Conservation (phyloP, 306 rosid species). For the Echinosophora koreensis region DNA sequence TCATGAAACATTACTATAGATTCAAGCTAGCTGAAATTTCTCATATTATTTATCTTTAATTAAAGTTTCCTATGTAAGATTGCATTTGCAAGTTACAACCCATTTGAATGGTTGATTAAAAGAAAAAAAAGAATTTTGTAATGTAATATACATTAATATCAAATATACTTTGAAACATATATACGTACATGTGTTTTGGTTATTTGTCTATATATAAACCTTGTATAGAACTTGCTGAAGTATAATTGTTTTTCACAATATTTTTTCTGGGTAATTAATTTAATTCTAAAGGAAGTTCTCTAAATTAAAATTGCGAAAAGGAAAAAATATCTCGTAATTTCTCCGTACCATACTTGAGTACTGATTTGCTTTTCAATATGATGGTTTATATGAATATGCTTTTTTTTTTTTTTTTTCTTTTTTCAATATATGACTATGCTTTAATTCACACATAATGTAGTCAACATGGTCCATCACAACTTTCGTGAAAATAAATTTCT, state of each 20-base stretch:
- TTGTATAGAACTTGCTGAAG: background rate
- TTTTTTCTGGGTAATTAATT: background rate
- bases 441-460: conserved; percentile 41
- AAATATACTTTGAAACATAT: no score
- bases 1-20: background rate
- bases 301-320: background rate
- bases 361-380: conserved; percentile 45
- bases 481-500: conserved; percentile 49
- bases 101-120: background rate
- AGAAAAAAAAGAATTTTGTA: background rate
- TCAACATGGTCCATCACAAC: conserved; percentile 56
- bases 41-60: background rate
- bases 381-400: conserved; percentile 42
- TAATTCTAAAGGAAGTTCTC: background rate
- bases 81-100: background rate
- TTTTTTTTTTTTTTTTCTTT: no score
- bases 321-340: no score
- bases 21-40: background rate
- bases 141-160: background rate
- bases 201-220: no score
- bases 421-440: conserved; percentile 27
- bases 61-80: conserved; percentile 30
- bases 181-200: no score
- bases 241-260: background rate
- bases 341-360: background rate